Evolutionary conservation across 2,329 filamentous ascomycete species (phyloP).

Genomic region (Diaporthe eres): DNA sequence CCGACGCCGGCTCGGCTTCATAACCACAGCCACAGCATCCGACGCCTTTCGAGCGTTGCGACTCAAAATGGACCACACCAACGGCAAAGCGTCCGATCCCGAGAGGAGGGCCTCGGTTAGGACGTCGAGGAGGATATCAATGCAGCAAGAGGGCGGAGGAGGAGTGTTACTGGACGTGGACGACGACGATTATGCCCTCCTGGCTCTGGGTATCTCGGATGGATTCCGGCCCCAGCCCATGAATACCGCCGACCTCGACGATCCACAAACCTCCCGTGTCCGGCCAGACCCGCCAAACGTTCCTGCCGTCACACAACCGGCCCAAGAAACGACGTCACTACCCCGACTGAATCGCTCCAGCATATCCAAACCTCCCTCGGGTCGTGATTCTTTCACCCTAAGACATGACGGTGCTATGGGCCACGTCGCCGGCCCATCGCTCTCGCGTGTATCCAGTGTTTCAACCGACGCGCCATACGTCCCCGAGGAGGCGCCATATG

Average conservation of each 20-base stretch:
- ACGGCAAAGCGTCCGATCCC: slow-evolving; percentile 36
- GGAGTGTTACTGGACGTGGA: slow-evolving; percentile 13
- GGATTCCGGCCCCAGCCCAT: slow-evolving; percentile 37
- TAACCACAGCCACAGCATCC: not conserved
- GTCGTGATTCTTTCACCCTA: slow-evolving; percentile 65
- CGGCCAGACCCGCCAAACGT: slow-evolving; percentile 13
- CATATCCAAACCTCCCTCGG: slow-evolving; percentile 66
- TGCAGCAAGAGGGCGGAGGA: slow-evolving; percentile 30
- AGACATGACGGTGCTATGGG: slow-evolving; percentile 64
- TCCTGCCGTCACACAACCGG: slow-evolving; percentile 4
- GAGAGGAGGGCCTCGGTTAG: slow-evolving; percentile 41
- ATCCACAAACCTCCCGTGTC: slow-evolving; percentile 1
- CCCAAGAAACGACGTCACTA: slow-evolving; percentile 14
- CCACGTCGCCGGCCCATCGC: slow-evolving; percentile 44
- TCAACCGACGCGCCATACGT: slow-evolving; percentile 57
- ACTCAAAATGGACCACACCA: slow-evolving; percentile 36
- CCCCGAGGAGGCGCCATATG: slow-evolving; percentile 74
- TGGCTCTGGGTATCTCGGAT: slow-evolving; percentile 40
- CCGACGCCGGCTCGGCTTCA: not conserved
- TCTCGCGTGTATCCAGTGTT: slow-evolving; percentile 49
- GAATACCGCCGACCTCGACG: slow-evolving; percentile 3
- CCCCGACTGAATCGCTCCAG: slow-evolving; percentile 63
- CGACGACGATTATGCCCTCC: slow-evolving; percentile 39
- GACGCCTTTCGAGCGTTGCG: not conserved
- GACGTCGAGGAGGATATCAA: slow-evolving; percentile 37